These are phyloP conservation scores for Rhodotorula paludigena DNA, from an alignment of 768 basidiomycete genomes.

Conservation along the genomic window DNA sequence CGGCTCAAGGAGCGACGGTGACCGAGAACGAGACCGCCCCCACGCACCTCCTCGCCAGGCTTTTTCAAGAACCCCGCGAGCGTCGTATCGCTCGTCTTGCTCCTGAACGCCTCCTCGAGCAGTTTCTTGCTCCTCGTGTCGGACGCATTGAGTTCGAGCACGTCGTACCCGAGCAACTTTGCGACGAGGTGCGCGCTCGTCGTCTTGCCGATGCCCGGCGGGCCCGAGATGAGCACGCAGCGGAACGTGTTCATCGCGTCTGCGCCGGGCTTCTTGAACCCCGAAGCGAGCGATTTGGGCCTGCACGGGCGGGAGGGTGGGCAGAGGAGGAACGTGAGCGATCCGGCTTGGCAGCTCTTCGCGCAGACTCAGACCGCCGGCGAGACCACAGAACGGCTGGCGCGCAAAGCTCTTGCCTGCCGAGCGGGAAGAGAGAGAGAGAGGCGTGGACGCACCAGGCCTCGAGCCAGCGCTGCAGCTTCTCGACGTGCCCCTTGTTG, in stretches of 20 bases:
- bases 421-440: background rate
- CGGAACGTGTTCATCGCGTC: conserved; percentile 78
- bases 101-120: conserved; percentile 56
- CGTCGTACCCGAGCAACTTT: conserved; percentile 79
- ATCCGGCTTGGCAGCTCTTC: too few species aligned
- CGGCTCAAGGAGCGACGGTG: too few species aligned
- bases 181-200: conserved; percentile 91
- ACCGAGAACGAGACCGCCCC: too few species aligned
- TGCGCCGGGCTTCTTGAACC: conserved; percentile 93
- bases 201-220: conserved; percentile 97
- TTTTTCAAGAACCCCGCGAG: conserved; percentile 72
- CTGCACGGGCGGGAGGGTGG: conserved; percentile 50
- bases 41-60: conserved; percentile 3
- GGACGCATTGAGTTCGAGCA: conserved; percentile 94
- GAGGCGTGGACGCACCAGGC: conserved; percentile 61
- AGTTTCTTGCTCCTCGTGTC: conserved; percentile 94
- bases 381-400: too few species aligned
- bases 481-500: conserved; percentile 87
- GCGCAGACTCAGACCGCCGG: too few species aligned
- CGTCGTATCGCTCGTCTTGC: conserved; percentile 83
- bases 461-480: conserved; percentile 75
- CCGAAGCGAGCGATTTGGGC: conserved; percentile 64
- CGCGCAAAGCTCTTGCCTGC: too few species aligned
- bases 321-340: background rate
- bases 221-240: conserved; percentile 82